Evolutionary conservation across 306 rosid species (phyloP).

Genomic region (Rubus parviflorus): DNA sequence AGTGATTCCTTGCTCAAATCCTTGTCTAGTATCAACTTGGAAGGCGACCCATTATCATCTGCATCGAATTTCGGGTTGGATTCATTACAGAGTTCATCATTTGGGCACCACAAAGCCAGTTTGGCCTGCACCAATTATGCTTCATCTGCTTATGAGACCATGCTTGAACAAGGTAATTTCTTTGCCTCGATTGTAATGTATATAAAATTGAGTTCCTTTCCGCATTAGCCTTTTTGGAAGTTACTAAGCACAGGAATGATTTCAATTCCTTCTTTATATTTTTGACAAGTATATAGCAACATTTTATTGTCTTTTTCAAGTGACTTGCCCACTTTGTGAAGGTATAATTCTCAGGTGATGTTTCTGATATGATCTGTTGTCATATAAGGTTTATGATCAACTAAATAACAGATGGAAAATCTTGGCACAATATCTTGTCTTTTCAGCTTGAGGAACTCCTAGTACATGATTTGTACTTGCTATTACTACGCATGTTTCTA

Average conservation of each 20-base stretch:
- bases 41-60: slow-evolving; percentile 1
- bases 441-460: background rate
- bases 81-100: slow-evolving; percentile 14
- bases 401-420: background rate
- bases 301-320: background rate
- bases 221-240: background rate
- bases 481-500: background rate
- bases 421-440: background rate
- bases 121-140: slow-evolving; percentile 24
- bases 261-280: background rate
- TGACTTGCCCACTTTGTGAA: slow-evolving; percentile 5
- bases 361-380: background rate
- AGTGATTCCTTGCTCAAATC: slow-evolving; percentile 39
- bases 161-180: slow-evolving; percentile 39
- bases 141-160: slow-evolving; percentile 26
- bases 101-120: slow-evolving; percentile 21
- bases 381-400: background rate
- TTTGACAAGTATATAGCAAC: background rate
- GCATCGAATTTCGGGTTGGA: slow-evolving; percentile 9
- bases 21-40: slow-evolving; percentile 26
- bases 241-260: background rate
- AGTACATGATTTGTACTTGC: background rate
- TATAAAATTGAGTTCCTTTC: slow-evolving; percentile 12
- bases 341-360: background rate
- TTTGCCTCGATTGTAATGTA: background rate